A percentile compares a stretch with the other conserved stretches of the same genome.
Conservation (phyloP, 1,284 basidiomycete species). For the Pascua guehoae region DNA sequence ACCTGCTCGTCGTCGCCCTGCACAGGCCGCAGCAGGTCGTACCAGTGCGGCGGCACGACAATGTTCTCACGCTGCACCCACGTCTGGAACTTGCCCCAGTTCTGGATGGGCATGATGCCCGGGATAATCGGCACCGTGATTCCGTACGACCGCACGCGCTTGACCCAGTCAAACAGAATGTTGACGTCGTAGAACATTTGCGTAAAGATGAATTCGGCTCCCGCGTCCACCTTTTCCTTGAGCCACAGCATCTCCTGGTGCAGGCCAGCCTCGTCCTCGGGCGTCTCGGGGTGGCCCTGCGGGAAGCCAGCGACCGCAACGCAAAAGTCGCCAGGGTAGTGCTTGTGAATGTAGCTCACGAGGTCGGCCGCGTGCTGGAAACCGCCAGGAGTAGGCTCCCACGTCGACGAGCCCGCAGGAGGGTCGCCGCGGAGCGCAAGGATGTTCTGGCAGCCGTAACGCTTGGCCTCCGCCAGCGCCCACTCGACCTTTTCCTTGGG, state of each 20-base stretch:
- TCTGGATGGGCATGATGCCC: conserved; percentile 90
- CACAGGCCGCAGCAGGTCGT: conserved; percentile 79
- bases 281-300: conserved; percentile 66
- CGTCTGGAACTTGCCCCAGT: conserved; percentile 92
- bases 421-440: conserved; percentile 94
- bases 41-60: conserved; percentile 72
- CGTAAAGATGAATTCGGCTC: conserved; percentile 93
- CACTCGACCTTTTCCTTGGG: conserved; percentile 88
- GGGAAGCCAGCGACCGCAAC: conserved; percentile 89
- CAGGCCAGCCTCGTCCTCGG: conserved; percentile 40
- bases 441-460: conserved; percentile 87
- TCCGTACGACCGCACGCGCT: conserved; percentile 72
- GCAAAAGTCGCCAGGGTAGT: conserved; percentile 87
- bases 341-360: conserved; percentile 73
- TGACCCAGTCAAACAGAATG: conserved; percentile 79
- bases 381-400: conserved; percentile 84
- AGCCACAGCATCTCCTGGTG: conserved; percentile 76
- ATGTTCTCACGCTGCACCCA: conserved; percentile 85
- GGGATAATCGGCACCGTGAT: conserved; percentile 94
- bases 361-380: conserved; percentile 88
- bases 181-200: conserved; percentile 96
- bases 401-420: conserved; percentile 78
- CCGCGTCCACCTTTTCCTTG: conserved; percentile 88
- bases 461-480: conserved; percentile 87
- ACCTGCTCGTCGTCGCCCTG: conserved; percentile 90